phyloP scores from a whole-genome alignment of 148 eudicot species.

The Beta vulgaris region DNA sequence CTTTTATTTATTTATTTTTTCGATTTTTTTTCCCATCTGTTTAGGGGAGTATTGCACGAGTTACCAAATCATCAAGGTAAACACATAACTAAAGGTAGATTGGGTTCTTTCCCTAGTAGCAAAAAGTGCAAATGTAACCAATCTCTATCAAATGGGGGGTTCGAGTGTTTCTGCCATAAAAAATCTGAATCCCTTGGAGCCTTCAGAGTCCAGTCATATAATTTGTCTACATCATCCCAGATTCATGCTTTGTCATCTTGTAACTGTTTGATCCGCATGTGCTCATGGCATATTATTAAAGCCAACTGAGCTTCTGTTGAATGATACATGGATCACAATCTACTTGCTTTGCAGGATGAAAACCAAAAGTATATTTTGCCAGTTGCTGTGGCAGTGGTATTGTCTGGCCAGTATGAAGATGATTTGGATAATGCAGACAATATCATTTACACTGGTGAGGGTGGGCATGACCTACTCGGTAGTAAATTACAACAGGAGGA shows the following conservation, averaged over 20 bases:
- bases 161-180: not conserved
- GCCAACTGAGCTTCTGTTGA: not conserved
- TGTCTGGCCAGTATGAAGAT: conserved; percentile 86
- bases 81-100: too few species aligned
- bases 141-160: not conserved
- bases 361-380: conserved; percentile 39
- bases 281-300: not conserved
- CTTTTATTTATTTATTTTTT: not conserved
- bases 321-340: not conserved
- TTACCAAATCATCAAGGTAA: not conserved
- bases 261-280: not conserved
- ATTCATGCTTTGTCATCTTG: not conserved
- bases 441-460: conserved; percentile 67
- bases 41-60: not conserved
- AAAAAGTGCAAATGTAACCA: not conserved
- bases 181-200: not conserved
- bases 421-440: conserved; percentile 62
- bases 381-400: conserved; percentile 53
- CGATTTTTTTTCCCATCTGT: not conserved
- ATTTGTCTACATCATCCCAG: not conserved
- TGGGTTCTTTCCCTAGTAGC: not conserved
- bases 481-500: conserved; percentile 47
- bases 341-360: conserved; percentile 30
- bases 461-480: conserved; percentile 67
- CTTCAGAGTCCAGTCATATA: not conserved